Conservation (phyloP, 768 basidiomycete genomes). For the Mrakia hoshinonis region DNA sequence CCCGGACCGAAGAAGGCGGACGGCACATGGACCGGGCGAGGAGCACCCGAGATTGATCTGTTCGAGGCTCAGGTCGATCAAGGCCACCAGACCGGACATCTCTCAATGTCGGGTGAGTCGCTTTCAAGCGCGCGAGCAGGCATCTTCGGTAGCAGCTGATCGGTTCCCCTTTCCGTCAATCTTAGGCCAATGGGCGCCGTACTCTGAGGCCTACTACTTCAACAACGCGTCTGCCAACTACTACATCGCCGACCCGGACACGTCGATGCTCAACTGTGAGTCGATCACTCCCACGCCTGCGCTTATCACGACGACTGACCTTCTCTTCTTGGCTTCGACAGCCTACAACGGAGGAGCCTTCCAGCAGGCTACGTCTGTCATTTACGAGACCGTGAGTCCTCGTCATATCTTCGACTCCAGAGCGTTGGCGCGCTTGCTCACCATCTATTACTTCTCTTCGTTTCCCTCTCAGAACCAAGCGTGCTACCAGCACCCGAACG, state of each 20-base stretch:
- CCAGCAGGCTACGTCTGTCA: constrained; percentile 76
- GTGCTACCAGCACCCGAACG: constrained; percentile 54
- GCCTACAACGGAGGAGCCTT: constrained; percentile 48
- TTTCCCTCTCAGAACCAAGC: constrained; percentile 47
- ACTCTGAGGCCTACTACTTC: constrained; percentile 57
- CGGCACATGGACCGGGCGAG: constrained; percentile 51
- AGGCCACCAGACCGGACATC: constrained; percentile 45
- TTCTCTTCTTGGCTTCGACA: neutral
- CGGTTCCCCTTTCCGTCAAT: too few relatives aligned
- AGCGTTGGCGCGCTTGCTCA: too few relatives aligned
- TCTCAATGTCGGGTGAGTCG: constrained; percentile 76
- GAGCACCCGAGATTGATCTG: constrained; percentile 47
- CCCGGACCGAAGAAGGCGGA: constrained; percentile 74
- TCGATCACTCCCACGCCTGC: neutral
- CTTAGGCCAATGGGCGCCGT: constrained; percentile 64
- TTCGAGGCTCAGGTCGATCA: constrained; percentile 62
- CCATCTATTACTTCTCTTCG: too few relatives aligned
- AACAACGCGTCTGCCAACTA: neutral
- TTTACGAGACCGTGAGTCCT: constrained; percentile 47
- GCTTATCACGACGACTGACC: too few relatives aligned
- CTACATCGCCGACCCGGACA: neutral
- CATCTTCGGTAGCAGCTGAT: too few relatives aligned
- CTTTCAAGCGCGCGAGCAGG: too few relatives aligned
- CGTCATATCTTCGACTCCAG: neutral
- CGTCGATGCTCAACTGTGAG: neutral